Base-by-base conservation (phyloP, 805 yeast genomes). In the Candida odintsovae region DNA sequence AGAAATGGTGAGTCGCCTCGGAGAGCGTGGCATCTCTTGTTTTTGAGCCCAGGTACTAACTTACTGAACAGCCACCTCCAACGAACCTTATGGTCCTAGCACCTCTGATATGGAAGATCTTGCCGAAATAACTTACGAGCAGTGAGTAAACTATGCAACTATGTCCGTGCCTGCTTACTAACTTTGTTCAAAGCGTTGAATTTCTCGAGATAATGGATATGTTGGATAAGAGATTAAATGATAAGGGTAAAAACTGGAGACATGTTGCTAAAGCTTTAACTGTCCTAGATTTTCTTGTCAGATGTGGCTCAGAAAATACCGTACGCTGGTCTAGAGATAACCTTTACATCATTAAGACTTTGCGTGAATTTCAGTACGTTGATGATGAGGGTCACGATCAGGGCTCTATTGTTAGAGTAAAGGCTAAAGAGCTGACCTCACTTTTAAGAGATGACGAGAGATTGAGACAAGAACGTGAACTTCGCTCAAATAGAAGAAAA, bases 231-330 rank as follows among this genome's bases (percentile, higher is more conserved):
- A 77, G 99, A 52, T 70, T 92, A 53, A 92, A 92, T 61, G 98
- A 92, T 63, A 90, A 90, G 71, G 98, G 98, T 50, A 90, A 90
- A 65, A 86, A 92, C 68, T 92, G 97, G 97, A 78, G 96, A 54
- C 99, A 92, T 64, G 90, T 92, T 42, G 90, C 95, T 52, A 94
- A 92, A 66, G 83, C 96, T 1, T 73, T 92, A 51, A 85, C 95
- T 2, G 82, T 92, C n/a, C 73, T 92, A 55, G 97, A 90, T 59
- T 92, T 83, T 66, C 71, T 90, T 48, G 89, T 90, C 18, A 79
- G 94, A 55, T 77, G 75, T 50, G 99, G 97, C 36, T 77, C 90
- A 19, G 96, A 90, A 55, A 83, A 85, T 58, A 92, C 90, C 58
- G 96, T 90, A 6, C 70, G 82, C 35, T 92, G 99, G 99, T 81